Base-by-base conservation (phyloP, 148 eudicot species). In the Cornus florida region DNA sequence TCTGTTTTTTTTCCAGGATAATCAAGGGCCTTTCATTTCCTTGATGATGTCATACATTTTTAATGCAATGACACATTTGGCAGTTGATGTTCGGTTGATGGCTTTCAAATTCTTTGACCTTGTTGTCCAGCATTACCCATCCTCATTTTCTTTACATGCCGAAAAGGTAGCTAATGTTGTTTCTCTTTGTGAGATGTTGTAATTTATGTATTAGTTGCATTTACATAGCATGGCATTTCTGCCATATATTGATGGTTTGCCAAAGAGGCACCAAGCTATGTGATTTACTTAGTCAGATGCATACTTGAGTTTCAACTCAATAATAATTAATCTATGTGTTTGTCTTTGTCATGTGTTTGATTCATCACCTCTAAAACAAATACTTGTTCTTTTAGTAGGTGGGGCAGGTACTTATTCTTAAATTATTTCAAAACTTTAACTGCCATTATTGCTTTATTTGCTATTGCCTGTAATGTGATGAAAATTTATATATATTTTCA, bases 51-150 rank as follows among this genome's bases (percentile, higher is more conserved):
- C 93, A 74, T 96, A 96, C 80, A 85, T 92, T 71, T 93, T 96
- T 67, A 92, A 86, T 84, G 97, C 95, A 66, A 96, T 96, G 98
- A 93, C 99, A 35, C 90, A 93, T 87, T 86, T 96, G 84, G 77
- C 90, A 31, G 78, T 90, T 73, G 98, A 96, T 84, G 92, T 93
- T 48, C 97, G 98, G 67, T 86, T 96, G 88, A 91, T 91, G 93
- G 95, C 98, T 80, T 93, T 93, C 90, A 92, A 91, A 76, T 91
- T 92, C 87, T 80, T 92, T 72, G 97, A 93, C 77, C 95, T 96
- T 74, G 85, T 93, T 79, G 83, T 96, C 83, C 91, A 91, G 79
- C 75, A 83, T 71, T 88, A 83, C 84, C 98, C 99, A 76, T 79
- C 91, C 23, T 88, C 93, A 65, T 96, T 96, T 79, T 80, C 85